Base-by-base conservation (phyloP, 805 yeast species). In the Ogataea pilisensis region DNA sequence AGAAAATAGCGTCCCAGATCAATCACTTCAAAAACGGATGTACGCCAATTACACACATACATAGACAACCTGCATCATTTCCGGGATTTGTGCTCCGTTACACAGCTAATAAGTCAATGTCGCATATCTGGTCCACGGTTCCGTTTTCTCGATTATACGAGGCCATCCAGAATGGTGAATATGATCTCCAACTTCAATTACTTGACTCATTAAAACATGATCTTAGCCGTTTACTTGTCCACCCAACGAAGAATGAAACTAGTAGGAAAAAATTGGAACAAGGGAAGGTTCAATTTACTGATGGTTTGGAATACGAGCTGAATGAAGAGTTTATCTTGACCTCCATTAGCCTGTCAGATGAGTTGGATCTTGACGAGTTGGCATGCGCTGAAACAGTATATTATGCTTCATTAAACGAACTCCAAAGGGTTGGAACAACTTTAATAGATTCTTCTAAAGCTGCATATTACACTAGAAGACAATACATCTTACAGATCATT, bases 321-420 rank as follows among this genome's bases (percentile, higher is more conserved):
- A 87, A 85, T 54, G 68, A 76, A 35, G 76, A 77, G 29, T 90
- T 88, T 50, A 69, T 83, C 30, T 70, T 78, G 38, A 69, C 75
- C 4, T 73, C 88, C 1, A 67, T 79, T 4, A 67, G 69, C 19
- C 54, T 84, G 14, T 66, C 90, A 0, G 85, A 80, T 47, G 79
- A 78, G 29, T 68, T 91, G 38, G 69, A 85, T 37, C 66, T 91
- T 38, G 95, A 91, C 60, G 97, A 91, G 58, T 38, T 85, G 22
- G 68, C 75, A 2, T 75, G 86, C 2, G 93, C 95, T 1, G 85
- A 88, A 54, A 56, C 86, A 21, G 68, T 90, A 2, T 73, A 65
- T 37, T 58, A 62, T 44, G 73, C 88, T 3, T 58, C 58, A 19
- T 65, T 52, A 38, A 59, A 53, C 44, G 63, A 54, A 51, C 36